Evolutionary conservation across 2,329 filamentous ascomycete species (phyloP).

Genomic region (Beauveria scarabaeidicola): DNA sequence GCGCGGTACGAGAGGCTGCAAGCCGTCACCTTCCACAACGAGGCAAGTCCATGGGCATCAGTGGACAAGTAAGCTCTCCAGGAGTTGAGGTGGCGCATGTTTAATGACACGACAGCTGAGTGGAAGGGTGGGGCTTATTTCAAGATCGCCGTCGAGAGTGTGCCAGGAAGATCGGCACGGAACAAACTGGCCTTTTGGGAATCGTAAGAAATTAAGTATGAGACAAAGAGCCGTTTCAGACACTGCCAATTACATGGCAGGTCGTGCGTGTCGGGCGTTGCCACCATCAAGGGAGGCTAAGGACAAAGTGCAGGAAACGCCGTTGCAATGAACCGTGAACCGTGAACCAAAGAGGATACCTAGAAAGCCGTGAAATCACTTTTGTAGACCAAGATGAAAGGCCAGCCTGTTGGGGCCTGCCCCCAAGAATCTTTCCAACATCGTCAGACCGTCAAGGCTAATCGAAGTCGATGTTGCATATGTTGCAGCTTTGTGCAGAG

Average conservation of each 20-base stretch:
- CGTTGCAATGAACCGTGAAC: constrained; percentile 9
- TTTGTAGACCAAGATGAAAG: constrained; percentile 11
- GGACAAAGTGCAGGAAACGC: constrained; percentile 5
- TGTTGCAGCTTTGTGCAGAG: constrained; percentile 7
- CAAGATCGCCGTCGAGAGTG: neutral
- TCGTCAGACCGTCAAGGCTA: constrained; percentile 7
- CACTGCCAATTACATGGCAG: neutral
- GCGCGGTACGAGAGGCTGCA: neutral
- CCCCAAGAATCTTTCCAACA: neutral
- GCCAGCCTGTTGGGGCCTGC: constrained; percentile 3
- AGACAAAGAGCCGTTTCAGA: neutral
- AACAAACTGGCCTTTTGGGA: constrained; percentile 7
- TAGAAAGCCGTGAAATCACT: constrained; percentile 9
- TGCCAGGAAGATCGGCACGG: neutral
- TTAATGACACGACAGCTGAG: neutral
- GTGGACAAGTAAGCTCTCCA: neutral
- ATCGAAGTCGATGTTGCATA: neutral
- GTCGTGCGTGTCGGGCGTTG: neutral
- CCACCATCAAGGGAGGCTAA: neutral
- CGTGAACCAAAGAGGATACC: constrained; percentile 6
- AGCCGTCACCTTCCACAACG: neutral
- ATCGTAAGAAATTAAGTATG: constrained; percentile 6
- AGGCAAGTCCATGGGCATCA: neutral
- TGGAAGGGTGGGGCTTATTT: neutral
- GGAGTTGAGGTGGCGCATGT: neutral